Conservation (phyloP, 768 basidiomycete species). For the Lyophyllum decastes region DNA sequence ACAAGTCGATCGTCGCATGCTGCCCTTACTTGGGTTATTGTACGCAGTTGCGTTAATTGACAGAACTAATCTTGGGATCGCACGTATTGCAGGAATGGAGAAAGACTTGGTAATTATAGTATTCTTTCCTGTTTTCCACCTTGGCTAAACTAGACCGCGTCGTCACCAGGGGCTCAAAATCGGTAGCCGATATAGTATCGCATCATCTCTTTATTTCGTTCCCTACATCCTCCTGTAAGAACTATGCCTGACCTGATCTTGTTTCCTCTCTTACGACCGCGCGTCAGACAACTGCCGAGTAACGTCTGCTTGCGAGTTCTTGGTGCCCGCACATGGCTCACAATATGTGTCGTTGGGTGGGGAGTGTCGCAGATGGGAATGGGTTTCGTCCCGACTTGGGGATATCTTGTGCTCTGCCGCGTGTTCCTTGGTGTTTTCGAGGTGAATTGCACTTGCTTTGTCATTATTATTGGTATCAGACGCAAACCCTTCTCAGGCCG, state of each 20-base stretch:
- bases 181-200: slow-evolving; percentile 38
- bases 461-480: neutral
- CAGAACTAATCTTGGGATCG: slow-evolving; percentile 33
- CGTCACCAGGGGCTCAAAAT: slow-evolving; percentile 29
- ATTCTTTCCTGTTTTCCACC: neutral
- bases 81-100: slow-evolving; percentile 38
- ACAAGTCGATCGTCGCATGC: slow-evolving; percentile 31
- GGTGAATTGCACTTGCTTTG: slow-evolving; percentile 21
- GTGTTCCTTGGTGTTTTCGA: slow-evolving; percentile 43
- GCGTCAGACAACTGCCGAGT: slow-evolving; percentile 42
- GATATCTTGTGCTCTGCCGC: slow-evolving; percentile 38
- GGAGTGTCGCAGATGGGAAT: slow-evolving; percentile 43
- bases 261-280: neutral
- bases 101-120: slow-evolving; percentile 27
- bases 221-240: slow-evolving; percentile 44
- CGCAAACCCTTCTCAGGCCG: slow-evolving; percentile 26
- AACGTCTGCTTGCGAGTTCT: slow-evolving; percentile 40
- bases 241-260: neutral
- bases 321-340: slow-evolving; percentile 42
- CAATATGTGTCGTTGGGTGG: slow-evolving; percentile 40
- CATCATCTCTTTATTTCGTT: slow-evolving; percentile 41
- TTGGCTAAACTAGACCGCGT: neutral
- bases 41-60: slow-evolving; percentile 36
- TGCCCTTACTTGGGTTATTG: slow-evolving; percentile 33
- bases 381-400: slow-evolving; percentile 43